A percentile compares a stretch with the other conserved stretches of the same genome.
phyloP scores from a whole-genome alignment of 345 rosid genomes.

The Acer yangbiense region DNA sequence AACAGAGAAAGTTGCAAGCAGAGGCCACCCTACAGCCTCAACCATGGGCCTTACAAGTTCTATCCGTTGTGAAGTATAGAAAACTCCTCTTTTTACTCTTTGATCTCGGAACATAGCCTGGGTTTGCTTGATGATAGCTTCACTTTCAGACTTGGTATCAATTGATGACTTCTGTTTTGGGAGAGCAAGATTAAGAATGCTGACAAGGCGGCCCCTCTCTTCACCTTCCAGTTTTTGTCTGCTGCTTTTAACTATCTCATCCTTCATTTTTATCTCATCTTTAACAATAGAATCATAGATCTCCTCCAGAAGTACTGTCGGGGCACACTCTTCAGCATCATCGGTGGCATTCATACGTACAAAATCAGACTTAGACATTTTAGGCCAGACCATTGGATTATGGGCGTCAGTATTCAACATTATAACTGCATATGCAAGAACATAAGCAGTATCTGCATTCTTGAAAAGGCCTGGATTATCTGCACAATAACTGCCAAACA shows the following conservation, averaged over 20 bases:
- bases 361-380: constrained; percentile 96
- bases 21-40: constrained; percentile 98
- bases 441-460: constrained; percentile 99
- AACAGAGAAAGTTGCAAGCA: constrained; percentile 96
- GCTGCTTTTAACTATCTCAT: constrained; percentile 65
- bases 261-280: constrained; percentile 95
- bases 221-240: constrained; percentile 79
- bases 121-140: constrained; percentile 84
- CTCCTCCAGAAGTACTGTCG: constrained; percentile 83
- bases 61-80: constrained; percentile 70
- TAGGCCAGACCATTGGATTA: constrained; percentile 95
- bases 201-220: constrained; percentile 87
- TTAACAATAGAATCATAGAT: constrained; percentile 92
- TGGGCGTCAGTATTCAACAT: constrained; percentile 98
- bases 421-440: constrained; percentile 99
- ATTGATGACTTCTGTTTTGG: constrained; percentile 69
- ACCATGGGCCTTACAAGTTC: constrained; percentile 95
- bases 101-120: constrained; percentile 88
- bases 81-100: constrained; percentile 87
- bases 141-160: constrained; percentile 85
- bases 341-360: constrained; percentile 77
- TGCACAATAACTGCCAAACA: constrained; percentile 83
- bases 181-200: constrained; percentile 84
- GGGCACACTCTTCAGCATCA: constrained; percentile 81
- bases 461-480: constrained; percentile 92